These are phyloP conservation scores for Pythium pyrilobum DNA, from an alignment of 352 stramenopile genomes.

Conservation along the genomic window DNA sequence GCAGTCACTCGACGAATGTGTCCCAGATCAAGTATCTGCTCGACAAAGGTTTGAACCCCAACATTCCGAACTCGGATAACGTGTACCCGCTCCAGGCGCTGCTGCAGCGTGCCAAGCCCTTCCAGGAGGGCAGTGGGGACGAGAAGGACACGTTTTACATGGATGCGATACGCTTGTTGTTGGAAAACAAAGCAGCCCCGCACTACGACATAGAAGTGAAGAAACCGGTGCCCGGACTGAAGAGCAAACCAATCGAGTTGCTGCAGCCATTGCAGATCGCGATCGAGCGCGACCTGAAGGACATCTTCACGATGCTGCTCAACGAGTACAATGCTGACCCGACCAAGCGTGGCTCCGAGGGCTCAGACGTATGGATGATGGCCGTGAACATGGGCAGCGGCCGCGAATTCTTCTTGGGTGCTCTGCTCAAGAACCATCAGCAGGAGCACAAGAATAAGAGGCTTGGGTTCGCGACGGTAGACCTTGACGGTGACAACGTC, in stretches of 20 bases:
- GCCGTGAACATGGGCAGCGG: constrained; percentile 27
- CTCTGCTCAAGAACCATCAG: constrained; percentile 39
- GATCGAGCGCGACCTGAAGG: constrained; percentile 36
- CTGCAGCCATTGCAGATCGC: constrained; percentile 58
- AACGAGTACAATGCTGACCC: constrained; percentile 34
- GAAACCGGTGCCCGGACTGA: constrained; percentile 14
- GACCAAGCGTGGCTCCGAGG: constrained; percentile 28
- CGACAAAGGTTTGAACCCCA: constrained; percentile 60
- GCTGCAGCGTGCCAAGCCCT: constrained; percentile 27
- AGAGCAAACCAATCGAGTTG: constrained; percentile 15
- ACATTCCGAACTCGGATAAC: constrained; percentile 58
- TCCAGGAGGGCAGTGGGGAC: background rate
- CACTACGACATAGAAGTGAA: constrained; percentile 42
- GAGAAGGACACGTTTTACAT: constrained; percentile 35
- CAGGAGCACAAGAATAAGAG: constrained; percentile 26
- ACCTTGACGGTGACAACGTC: constrained; percentile 37
- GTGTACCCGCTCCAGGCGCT: constrained; percentile 59
- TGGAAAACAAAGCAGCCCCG: constrained; percentile 38
- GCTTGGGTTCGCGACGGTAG: constrained; percentile 23
- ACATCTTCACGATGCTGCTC: constrained; percentile 50
- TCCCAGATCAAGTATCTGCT: constrained; percentile 65
- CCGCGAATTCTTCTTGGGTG: constrained; percentile 42
- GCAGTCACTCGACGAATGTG: constrained; percentile 54
- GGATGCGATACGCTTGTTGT: constrained; percentile 41
- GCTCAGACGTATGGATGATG: constrained; percentile 57